Base-by-base conservation (phyloP, 176 grass and related monocot genomes). In the Ananas comosus region DNA sequence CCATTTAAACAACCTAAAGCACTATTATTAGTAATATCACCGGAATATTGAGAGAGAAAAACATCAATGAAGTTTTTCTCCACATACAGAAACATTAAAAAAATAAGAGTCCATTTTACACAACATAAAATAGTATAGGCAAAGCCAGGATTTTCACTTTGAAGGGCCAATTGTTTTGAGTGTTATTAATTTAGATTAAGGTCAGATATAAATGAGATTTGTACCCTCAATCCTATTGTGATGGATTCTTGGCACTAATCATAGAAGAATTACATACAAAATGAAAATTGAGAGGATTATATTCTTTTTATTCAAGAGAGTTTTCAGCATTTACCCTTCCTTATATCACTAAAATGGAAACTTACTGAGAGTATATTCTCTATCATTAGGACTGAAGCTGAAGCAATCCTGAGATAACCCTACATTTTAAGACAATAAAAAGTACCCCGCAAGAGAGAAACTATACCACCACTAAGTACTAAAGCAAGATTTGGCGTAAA, bases 1-100 rank as follows among this genome's bases (percentile, higher is more conserved):
- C 94, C 90, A 99, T 18, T 54, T 80, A 72, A 88, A 93, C 78
- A 74, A 84, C 82, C 95, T 99, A 85, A 25, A 67, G 6, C n/a
- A 72, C 76, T 27, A 81, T 65, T 12, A 47, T 56, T 77, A 72
- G 49, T 63, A 51, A 58, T 77, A 11, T 52, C 33, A 50, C 10
- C 11, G 29, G 9, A 51, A 21, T 16, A 17, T 64, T 64, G 16
- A 29, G 6, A 74, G 28, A 13, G 16, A 23, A 64, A 50, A 4
- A 2, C 48, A 63, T 18, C 59, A 59, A 19, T 57, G 4, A 69
- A 24, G 2, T 10, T 59, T 59, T 17, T 19, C 56, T 6, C n/a
- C 56, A 59, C 14, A 56, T n/a, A 56, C 13, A 56, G 4, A 12
- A 56, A 56, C n/a, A n/a, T 59, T 59, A 59, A 17, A 19, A 19